Conservation (phyloP, 2,329 filamentous ascomycete genomes). For the Coleophoma cylindrospora region DNA sequence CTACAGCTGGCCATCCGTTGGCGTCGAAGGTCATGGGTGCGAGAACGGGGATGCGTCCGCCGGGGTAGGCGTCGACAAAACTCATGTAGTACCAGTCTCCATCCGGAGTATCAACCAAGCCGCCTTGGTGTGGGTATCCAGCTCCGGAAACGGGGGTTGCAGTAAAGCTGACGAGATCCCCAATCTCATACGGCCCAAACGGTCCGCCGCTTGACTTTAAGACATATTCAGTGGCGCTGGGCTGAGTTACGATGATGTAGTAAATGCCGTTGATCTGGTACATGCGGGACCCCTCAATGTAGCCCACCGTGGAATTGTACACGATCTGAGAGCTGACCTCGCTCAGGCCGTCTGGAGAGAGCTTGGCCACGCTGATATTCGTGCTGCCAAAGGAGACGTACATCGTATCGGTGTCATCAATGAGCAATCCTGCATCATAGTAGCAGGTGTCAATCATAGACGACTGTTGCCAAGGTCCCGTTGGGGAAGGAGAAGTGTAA, state of each 20-base stretch:
- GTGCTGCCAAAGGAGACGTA: constrained; percentile 50
- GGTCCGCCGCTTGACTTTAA: constrained; percentile 44
- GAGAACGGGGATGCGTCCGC: constrained; percentile 50
- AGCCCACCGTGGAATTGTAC: constrained; percentile 31
- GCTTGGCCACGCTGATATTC: constrained; percentile 43
- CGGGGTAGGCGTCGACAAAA: constrained; percentile 50
- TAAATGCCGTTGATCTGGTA: constrained; percentile 53
- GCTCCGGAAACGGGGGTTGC: constrained; percentile 36
- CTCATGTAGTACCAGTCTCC: constrained; percentile 56
- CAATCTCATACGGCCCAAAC: constrained; percentile 46
- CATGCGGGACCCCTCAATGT: constrained; percentile 47
- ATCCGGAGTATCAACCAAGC: constrained; percentile 44
- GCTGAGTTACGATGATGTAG: constrained; percentile 47
- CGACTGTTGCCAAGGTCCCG: constrained; percentile 37
- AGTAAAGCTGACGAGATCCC: constrained; percentile 34
- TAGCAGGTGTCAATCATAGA: constrained; percentile 40
- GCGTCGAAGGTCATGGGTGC: constrained; percentile 47
- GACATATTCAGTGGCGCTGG: constrained; percentile 36
- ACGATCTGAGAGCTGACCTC: constrained; percentile 40
- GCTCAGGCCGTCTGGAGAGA: constrained; percentile 41
- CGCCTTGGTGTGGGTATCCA: constrained; percentile 48
- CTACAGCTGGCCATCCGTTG: constrained; percentile 46
- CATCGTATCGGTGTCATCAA: constrained; percentile 54
- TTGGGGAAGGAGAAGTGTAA: constrained; percentile 39
- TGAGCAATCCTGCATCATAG: constrained; percentile 52